Evolutionary conservation across 1,284 basidiomycete genomes (phyloP), one percentile per base, ranked within the genome.

Genomic region (Trichosporon ovoides): DNA sequence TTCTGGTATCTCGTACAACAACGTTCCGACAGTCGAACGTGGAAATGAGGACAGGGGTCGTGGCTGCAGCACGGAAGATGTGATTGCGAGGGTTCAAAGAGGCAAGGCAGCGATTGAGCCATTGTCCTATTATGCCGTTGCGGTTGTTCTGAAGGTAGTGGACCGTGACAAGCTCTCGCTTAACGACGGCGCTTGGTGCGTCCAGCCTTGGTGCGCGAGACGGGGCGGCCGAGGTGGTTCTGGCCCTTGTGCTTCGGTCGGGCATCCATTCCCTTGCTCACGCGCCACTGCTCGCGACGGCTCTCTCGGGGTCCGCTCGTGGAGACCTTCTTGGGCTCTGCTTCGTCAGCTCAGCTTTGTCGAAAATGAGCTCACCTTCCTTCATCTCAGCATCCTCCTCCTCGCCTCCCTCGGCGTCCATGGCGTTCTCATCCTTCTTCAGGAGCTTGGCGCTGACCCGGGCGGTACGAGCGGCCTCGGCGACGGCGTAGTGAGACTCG

Each of bases 351-450:
- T 22, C 7, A n/a, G 22, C 14, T n/a, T 2, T 7, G 16, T 7
- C 3, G 9, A 7, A 3, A 7, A 10, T 38, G n/a, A 19, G 53
- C 60, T 62, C 55, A 58, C 60, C 60, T 52, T 62, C 60, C 49
- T 56, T 56, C 60, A 58, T 59, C 60, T 62, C 60, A 9, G 60
- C 65, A 55, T 68, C 52, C 55, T 65, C 67, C 67, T 89, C 84
- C 77, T 91, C 89, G 83, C 95, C 91, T 80, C 93, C 89, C 60
- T 88, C 90, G 67, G 89, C 75, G 49, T 87, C 87, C 62, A 87
- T 87, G 49, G 87, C 87, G 59, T 85, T 85, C 40, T 83, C 84
- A 38, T 84, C 83, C 20, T 81, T 82, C 56, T 83, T 85, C 36
- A 71, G 55, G 52, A 98, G 84, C 77, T 88, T 89, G 59, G 83